phyloP scores from a whole-genome alignment of 2,329 filamentous ascomycete species.

The Fusarium domesticum region DNA sequence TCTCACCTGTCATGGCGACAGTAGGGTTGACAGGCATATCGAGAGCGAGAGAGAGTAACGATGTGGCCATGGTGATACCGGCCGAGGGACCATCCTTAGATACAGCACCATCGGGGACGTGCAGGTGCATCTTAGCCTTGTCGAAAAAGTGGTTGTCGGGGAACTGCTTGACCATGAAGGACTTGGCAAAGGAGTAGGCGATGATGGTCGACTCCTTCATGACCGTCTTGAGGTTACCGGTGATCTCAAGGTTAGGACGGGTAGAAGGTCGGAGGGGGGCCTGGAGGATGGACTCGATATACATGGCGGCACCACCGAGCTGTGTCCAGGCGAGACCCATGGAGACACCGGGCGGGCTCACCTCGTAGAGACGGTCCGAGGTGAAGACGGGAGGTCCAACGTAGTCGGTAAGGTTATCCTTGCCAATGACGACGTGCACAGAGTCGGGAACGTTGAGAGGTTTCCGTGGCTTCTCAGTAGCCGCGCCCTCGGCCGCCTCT shows the following conservation, averaged over 20 bases:
- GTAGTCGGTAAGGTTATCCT: constrained; percentile 92
- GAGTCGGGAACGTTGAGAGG: constrained; percentile 79
- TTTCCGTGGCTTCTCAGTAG: constrained; percentile 67
- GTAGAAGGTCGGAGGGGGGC: constrained; percentile 71
- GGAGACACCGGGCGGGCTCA: constrained; percentile 86
- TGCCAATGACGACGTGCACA: constrained; percentile 82
- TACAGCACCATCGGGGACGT: constrained; percentile 94
- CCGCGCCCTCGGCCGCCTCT: constrained; percentile 36
- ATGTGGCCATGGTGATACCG: constrained; percentile 98
- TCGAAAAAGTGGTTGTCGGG: constrained; percentile 94
- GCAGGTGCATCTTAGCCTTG: constrained; percentile 89
- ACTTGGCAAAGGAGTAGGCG: constrained; percentile 94
- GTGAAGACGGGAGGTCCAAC: constrained; percentile 95
- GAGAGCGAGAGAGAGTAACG: constrained; percentile 79
- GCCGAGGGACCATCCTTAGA: constrained; percentile 92
- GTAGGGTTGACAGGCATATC: constrained; percentile 76
- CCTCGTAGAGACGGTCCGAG: constrained; percentile 90
- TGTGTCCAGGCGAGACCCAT: constrained; percentile 99
- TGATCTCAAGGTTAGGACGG: constrained; percentile 79
- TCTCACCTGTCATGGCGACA: constrained; percentile 95
- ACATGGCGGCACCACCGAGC: constrained; percentile 93
- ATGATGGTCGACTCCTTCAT: constrained; percentile 98
- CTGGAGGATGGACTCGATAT: constrained; percentile 95
- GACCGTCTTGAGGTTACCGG: constrained; percentile 89
- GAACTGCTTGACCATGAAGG: constrained; percentile 79